Evolutionary conservation across 805 yeast species (phyloP).

Genomic region (Wickerhamiella shivajii): DNA sequence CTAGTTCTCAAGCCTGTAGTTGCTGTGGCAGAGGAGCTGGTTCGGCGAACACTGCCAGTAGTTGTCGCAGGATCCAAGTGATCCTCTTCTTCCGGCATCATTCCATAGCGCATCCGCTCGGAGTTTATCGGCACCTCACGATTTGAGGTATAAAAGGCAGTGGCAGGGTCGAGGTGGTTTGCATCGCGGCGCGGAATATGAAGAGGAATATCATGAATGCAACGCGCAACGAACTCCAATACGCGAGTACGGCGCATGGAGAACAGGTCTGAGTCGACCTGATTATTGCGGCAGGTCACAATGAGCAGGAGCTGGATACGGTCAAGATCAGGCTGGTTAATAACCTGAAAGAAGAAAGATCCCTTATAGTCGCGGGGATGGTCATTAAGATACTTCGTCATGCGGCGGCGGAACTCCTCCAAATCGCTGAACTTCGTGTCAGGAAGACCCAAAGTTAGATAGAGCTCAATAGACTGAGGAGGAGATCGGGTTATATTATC

Average conservation of each 20-base stretch:
- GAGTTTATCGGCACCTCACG: too few relatives aligned
- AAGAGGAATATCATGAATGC: conserved; percentile 24
- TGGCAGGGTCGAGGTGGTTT: conserved; percentile 22
- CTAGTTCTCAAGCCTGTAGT: too few relatives aligned
- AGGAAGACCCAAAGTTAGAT: conserved; percentile 24
- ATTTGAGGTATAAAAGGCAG: conserved; percentile 19
- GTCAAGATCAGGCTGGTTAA: conserved; percentile 25
- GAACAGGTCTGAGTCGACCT: conserved; percentile 21
- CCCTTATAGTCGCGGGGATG: conserved; percentile 27
- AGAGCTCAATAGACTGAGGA: conserved; percentile 17
- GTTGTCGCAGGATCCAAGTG: too few relatives aligned
- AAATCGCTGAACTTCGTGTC: conserved; percentile 26
- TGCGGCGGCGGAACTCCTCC: conserved; percentile 19
- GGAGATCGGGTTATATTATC: conserved; percentile 27
- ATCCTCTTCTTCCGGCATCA: too few relatives aligned
- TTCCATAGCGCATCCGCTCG: too few relatives aligned
- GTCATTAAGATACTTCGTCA: conserved; percentile 21
- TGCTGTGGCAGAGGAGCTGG: too few relatives aligned
- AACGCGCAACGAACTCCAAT: conserved; percentile 20
- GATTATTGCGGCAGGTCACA: conserved; percentile 22
- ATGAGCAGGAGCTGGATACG: conserved; percentile 20
- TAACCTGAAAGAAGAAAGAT: conserved; percentile 22
- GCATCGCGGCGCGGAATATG: conserved; percentile 24
- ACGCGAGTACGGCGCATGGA: conserved; percentile 22
- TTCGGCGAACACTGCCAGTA: too few relatives aligned